phyloP scores from a whole-genome alignment of 2,329 filamentous ascomycete species.

The Lachnellula arida region DNA sequence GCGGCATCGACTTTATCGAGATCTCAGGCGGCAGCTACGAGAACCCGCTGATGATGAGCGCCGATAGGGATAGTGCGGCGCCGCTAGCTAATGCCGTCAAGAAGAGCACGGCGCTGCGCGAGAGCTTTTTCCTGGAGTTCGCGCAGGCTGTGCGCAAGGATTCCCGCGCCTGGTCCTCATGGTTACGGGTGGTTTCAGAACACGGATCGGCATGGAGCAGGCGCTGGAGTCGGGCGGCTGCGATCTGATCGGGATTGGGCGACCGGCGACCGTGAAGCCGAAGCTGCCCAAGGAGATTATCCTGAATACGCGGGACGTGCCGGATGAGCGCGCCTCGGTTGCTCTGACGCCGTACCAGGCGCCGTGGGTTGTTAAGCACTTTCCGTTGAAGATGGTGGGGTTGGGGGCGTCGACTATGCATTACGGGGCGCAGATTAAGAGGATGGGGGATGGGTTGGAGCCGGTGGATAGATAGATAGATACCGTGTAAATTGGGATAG shows the following conservation, averaged over 20 bases:
- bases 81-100: slow-evolving; percentile 2
- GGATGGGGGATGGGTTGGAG: too few species aligned
- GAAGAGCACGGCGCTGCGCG: slow-evolving; percentile 11
- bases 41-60: slow-evolving; percentile 26
- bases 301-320: slow-evolving; percentile 12
- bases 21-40: slow-evolving; percentile 47
- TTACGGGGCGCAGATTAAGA: slow-evolving; percentile 5
- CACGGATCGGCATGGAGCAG: slow-evolving; percentile 9
- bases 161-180: slow-evolving; percentile 4
- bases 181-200: slow-evolving; percentile 8
- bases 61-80: not conserved
- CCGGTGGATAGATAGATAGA: too few species aligned
- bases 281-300: slow-evolving; percentile 11
- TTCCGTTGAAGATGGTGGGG: slow-evolving; percentile 32
- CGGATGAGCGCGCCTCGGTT: slow-evolving; percentile 22
- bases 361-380: slow-evolving; percentile 30
- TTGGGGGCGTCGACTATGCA: slow-evolving; percentile 30
- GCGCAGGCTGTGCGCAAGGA: slow-evolving; percentile 6
- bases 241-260: slow-evolving; percentile 10
- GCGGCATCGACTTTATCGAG: slow-evolving; percentile 15
- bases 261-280: slow-evolving; percentile 10
- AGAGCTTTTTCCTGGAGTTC: slow-evolving; percentile 12
- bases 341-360: slow-evolving; percentile 26
- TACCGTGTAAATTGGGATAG: too few species aligned
- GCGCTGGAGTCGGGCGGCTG: slow-evolving; percentile 8